Percentiles rank a stretch among this genome's conserved stretches.
These are phyloP conservation scores for Eucalyptus coolabah DNA, from an alignment of 345 rosid genomes.

Conservation along the genomic window DNA sequence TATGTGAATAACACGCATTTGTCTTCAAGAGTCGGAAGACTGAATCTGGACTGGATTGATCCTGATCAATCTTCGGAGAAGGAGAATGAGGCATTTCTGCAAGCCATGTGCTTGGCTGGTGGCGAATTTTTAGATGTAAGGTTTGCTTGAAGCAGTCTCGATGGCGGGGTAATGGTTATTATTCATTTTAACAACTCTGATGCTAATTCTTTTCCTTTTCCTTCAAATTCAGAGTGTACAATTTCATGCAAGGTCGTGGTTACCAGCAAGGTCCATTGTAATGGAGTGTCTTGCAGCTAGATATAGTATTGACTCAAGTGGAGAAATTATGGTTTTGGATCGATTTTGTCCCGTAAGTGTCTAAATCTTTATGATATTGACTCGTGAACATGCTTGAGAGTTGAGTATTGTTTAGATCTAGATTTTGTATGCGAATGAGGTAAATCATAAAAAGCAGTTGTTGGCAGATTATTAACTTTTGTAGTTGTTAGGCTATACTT, in stretches of 20 bases:
- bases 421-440: neutral
- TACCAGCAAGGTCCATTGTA: slow-evolving; percentile 82
- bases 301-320: slow-evolving; percentile 52
- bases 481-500: neutral
- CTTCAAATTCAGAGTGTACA: slow-evolving; percentile 41
- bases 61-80: slow-evolving; percentile 82
- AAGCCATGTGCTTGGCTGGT: slow-evolving; percentile 75
- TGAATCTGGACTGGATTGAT: slow-evolving; percentile 86
- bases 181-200: neutral
- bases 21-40: slow-evolving; percentile 78
- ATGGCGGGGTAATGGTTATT: neutral
- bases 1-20: slow-evolving; percentile 81
- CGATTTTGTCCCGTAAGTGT: slow-evolving; percentile 73
- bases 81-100: slow-evolving; percentile 78
- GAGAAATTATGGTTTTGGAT: slow-evolving; percentile 70
- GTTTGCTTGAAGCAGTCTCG: neutral
- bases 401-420: neutral
- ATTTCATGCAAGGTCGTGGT: slow-evolving; percentile 76
- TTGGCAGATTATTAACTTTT: neutral
- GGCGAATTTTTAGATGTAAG: slow-evolving; percentile 78
- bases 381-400: neutral
- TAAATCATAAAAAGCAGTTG: neutral
- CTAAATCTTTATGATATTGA: neutral
- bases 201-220: neutral
- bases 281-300: slow-evolving; percentile 59